A percentile compares a stretch with the other conserved stretches of the same genome.
phyloP scores from a whole-genome alignment of 176 grass and related monocot species.

The Carex scoparia region DNA sequence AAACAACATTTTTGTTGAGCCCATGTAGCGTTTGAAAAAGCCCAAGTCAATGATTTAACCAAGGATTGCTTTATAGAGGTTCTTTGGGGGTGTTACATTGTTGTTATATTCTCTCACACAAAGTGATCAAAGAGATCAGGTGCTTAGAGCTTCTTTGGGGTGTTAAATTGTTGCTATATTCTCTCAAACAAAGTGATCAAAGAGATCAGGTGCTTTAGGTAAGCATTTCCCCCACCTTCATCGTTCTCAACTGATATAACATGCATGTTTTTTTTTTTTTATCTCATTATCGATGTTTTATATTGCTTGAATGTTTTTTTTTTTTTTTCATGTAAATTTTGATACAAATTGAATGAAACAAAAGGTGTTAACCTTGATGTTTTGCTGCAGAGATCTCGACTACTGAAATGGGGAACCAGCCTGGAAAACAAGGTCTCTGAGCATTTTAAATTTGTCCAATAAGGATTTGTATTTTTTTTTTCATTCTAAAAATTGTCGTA shows the following conservation, averaged over 20 bases:
- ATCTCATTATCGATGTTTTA: neutral
- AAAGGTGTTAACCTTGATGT: neutral
- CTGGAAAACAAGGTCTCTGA: neutral
- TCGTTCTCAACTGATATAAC: neutral
- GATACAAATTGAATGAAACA: neutral
- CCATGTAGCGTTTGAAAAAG: conserved; percentile 24
- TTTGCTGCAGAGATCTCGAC: neutral
- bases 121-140: neutral
- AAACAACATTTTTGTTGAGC: conserved; percentile 14
- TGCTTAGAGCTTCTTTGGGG: neutral
- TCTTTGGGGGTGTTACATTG: conserved; percentile 4
- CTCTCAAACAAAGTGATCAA: conserved; percentile 5
- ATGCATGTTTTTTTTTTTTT: neutral
- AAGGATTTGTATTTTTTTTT: neutral
- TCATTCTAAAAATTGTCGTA: neutral
- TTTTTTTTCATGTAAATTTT: neutral
- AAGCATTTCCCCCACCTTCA: neutral
- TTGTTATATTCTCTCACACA: conserved; percentile 6
- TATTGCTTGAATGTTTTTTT: neutral
- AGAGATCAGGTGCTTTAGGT: neutral
- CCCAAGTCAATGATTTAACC: conserved; percentile 23
- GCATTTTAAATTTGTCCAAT: neutral
- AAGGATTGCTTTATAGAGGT: conserved; percentile 17
- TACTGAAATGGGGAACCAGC: conserved; percentile 22
- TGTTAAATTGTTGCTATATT: conserved; percentile 14